Percentiles rank a stretch among this genome's conserved stretches.
phyloP scores from a whole-genome alignment of 1,284 basidiomycete species.

The Ustilago lituana region DNA sequence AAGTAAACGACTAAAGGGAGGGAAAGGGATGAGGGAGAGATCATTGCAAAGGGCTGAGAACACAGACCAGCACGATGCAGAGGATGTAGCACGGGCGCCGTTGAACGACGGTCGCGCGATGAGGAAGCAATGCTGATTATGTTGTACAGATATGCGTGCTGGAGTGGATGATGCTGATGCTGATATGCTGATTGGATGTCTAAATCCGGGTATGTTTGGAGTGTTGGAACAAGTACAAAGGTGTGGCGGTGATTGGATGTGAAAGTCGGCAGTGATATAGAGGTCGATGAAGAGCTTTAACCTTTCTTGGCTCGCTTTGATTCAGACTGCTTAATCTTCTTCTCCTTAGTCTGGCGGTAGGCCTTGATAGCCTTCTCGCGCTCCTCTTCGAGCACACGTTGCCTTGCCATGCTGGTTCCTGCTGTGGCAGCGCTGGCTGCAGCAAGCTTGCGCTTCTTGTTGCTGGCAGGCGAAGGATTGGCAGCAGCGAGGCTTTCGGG shows the following conservation, averaged over 20 bases:
- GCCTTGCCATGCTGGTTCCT: conserved; percentile 56
- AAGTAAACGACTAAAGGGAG: background rate
- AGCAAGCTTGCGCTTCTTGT: conserved; percentile 30
- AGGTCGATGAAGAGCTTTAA: conserved; percentile 4
- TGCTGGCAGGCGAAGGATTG: background rate
- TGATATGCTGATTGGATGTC: conserved; percentile 8
- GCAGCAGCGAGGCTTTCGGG: conserved; percentile 18
- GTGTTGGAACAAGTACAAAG: no score
- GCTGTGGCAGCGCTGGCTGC: background rate
- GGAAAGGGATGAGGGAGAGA: background rate
- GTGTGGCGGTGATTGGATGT: no score
- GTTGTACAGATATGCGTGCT: conserved; percentile 28
- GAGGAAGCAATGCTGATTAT: conserved; percentile 17
- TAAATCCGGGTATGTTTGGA: conserved; percentile 23
- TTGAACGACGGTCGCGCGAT: background rate
- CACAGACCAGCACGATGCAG: conserved; percentile 5
- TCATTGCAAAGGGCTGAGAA: background rate
- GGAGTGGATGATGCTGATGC: background rate
- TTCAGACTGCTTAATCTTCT: conserved; percentile 39
- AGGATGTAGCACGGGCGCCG: conserved; percentile 1
- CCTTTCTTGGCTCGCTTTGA: conserved; percentile 31
- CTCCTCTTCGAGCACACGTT: conserved; percentile 57
- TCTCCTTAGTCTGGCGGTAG: conserved; percentile 58
- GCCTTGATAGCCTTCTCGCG: conserved; percentile 50
- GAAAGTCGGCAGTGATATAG: no score